Base-by-base conservation (phyloP, 352 stramenopile genomes). In the Pythium dissimile region DNA sequence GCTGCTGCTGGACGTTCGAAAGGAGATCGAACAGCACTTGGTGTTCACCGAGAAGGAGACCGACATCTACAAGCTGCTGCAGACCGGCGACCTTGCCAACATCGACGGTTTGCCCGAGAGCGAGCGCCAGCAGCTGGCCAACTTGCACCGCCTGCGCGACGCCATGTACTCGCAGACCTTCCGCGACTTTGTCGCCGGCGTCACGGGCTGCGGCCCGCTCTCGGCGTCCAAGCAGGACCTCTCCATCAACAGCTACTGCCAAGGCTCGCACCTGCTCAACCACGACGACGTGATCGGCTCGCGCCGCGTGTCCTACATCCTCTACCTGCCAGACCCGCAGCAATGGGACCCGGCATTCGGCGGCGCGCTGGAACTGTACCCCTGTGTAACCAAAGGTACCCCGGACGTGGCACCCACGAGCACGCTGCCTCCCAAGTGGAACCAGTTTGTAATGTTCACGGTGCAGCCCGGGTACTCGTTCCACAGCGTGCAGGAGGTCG, bases 261-360 rank as follows among this genome's bases (percentile, higher is more conserved):
- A 83, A 54, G 88, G 88, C 15, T 96, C 89, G 64, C 92, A 98
- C 71, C 72, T 98, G 47, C 72, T 98, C 4, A 96, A 88, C 64
- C 92, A 98, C 65, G 92, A 98, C 66, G 92, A 98, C 71, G 89
- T 97, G 5, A 98, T 98, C 62, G 86, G 88, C 15, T 94, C 85
- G 11, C 69, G 92, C 39, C 86, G 86, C 66, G 74, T 98, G 13
- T 94, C 80, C 9, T 98, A 92, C 69, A 96, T 98, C 46, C 80
- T 98, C 12, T 98, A 98, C 62, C 69, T 98, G 43, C 92, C 87
- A 1, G 88, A 97, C 75, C 66, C 77, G 26, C 67, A 79, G 26
- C 71, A 77, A 39, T 98, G 92, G 92, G 80, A 63, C 38, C 69
- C 77, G 44, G 69, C 70, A 34, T 89, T 96, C 67, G 92, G 92